Evolutionary conservation across 805 yeast genomes (phyloP).

Genomic region (Yarrowia divulgata): DNA sequence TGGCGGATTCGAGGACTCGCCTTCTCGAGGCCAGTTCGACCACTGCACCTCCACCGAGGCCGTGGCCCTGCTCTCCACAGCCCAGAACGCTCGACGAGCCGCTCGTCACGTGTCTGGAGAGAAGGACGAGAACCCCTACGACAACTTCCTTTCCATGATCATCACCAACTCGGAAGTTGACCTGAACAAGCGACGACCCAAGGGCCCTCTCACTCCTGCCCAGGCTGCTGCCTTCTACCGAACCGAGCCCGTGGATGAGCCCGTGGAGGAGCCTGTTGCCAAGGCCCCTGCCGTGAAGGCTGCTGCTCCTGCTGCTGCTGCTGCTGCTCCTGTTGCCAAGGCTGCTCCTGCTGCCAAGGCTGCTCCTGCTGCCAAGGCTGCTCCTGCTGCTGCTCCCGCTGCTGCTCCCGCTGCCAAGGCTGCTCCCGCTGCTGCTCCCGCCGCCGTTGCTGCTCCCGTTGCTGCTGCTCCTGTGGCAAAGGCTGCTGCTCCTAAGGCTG

Average conservation of each 20-base stretch:
- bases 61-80: conserved; percentile 28
- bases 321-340: background rate
- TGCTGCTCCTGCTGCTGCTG: background rate
- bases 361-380: background rate
- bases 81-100: conserved; percentile 35
- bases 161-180: conserved; percentile 22
- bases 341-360: conserved; percentile 12
- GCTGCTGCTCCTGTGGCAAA: background rate
- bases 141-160: conserved; percentile 33
- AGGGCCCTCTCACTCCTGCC: conserved; percentile 33
- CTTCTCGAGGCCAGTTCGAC: conserved; percentile 28
- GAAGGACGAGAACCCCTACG: conserved; percentile 49
- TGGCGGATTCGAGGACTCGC: conserved; percentile 22
- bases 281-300: conserved; percentile 17
- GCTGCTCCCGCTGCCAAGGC: background rate
- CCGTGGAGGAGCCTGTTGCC: conserved; percentile 1
- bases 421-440: conserved; percentile 14
- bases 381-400: background rate
- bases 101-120: conserved; percentile 44
- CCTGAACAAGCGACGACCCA: conserved; percentile 28
- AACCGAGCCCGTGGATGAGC: conserved; percentile 39
- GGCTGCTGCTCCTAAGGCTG: conserved; percentile 5
- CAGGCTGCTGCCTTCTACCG: conserved; percentile 22
- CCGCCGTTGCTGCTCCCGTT: background rate
- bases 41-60: conserved; percentile 34